These are phyloP conservation scores for Solanum pennellii DNA, from an alignment of 257 asterid genomes.

Conservation along the genomic window DNA sequence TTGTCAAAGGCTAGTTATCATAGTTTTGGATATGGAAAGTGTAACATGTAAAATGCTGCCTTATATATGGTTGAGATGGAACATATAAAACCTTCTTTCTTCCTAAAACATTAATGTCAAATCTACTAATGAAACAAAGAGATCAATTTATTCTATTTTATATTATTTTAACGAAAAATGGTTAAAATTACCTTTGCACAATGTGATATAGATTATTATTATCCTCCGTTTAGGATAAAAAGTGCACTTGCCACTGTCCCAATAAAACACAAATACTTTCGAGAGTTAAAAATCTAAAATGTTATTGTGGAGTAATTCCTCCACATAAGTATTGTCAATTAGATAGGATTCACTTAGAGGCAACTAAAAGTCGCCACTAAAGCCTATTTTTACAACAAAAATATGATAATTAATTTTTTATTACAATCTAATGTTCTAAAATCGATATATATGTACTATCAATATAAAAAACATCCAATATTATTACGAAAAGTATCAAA, in stretches of 20 bases:
- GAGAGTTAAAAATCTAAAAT: too few relatives aligned
- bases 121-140: background rate
- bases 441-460: too few relatives aligned
- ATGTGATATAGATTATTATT: too few relatives aligned
- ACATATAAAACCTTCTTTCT: background rate
- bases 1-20: background rate
- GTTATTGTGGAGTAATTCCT: too few relatives aligned
- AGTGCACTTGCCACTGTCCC: rapidly evolving
- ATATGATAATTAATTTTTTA: too few relatives aligned
- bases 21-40: too few relatives aligned
- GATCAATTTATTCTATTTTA: background rate
- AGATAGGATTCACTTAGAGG: background rate
- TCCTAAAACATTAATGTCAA: background rate
- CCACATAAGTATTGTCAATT: background rate
- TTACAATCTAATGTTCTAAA: too few relatives aligned
- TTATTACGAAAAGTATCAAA: too few relatives aligned
- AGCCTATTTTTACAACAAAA: background rate
- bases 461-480: too few relatives aligned
- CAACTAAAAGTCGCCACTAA: background rate
- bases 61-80: background rate
- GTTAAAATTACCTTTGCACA: too few relatives aligned
- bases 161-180: background rate
- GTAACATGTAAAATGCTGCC: too few relatives aligned
- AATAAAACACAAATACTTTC: background rate
- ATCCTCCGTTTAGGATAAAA: background rate